A percentile compares a stretch with the other conserved stretches of the same genome.
phyloP scores from a whole-genome alignment of 176 grass and related monocot genomes.

The Juncus effusus region DNA sequence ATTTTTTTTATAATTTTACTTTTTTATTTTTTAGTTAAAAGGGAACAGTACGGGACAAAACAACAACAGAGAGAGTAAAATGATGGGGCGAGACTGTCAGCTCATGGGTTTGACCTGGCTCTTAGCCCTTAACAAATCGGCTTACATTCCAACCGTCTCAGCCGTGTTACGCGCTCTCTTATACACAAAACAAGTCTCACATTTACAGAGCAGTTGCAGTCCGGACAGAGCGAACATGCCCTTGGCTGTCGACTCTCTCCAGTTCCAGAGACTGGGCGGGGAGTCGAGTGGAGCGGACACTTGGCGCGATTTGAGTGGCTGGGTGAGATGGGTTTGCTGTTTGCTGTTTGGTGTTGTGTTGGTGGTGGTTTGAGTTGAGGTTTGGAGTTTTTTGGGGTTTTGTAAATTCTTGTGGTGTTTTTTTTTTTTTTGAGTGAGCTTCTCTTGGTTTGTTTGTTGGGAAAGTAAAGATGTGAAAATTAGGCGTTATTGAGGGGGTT shows the following conservation, averaged over 20 bases:
- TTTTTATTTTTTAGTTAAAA: constrained; percentile 45
- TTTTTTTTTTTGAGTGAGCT: constrained; percentile 27
- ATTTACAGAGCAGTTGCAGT: constrained; percentile 51
- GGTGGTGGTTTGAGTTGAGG: constrained; percentile 8
- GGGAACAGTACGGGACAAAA: constrained; percentile 40
- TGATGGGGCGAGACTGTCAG: constrained; percentile 97
- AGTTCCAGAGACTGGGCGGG: constrained; percentile 53
- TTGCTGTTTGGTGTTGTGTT: constrained; percentile 29
- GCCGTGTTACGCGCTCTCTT: constrained; percentile 91
- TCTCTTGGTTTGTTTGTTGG: constrained; percentile 33
- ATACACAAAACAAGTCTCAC: constrained; percentile 53
- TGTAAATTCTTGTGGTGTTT: constrained; percentile 36
- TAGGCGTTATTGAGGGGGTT: background rate
- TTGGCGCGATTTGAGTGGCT: constrained; percentile 7
- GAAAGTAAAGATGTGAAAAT: constrained; percentile 21
- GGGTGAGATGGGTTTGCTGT: background rate
- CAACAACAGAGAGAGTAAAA: constrained; percentile 55
- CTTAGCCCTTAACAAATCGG: constrained; percentile 82
- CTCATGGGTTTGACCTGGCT: constrained; percentile 99
- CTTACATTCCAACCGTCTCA: constrained; percentile 92
- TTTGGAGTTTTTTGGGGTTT: background rate
- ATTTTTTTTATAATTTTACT: background rate
- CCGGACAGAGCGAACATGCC: constrained; percentile 98
- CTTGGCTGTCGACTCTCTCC: constrained; percentile 88
- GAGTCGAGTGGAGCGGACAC: constrained; percentile 16